Evolutionary conservation across 2,329 filamentous ascomycete species (phyloP).

Genomic region (Arthrobotrys entomopaga): DNA sequence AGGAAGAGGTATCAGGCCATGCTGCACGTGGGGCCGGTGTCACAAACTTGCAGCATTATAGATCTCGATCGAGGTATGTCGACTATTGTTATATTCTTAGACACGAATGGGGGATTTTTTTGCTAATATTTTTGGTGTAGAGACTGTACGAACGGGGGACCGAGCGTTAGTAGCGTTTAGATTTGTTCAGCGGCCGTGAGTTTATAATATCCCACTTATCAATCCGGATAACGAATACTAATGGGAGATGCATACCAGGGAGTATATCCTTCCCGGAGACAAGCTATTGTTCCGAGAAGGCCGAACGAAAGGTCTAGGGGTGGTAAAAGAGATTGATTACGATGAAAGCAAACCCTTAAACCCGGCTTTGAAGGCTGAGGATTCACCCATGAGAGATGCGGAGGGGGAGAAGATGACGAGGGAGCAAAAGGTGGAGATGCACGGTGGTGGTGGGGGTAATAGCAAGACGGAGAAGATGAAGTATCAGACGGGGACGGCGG

Average conservation of each 20-base stretch:
- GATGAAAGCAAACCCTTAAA: slow-evolving; percentile 67
- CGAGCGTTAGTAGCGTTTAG: slow-evolving; percentile 93
- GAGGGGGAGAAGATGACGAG: slow-evolving; percentile 41
- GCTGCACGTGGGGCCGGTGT: slow-evolving; percentile 94
- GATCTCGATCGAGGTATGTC: slow-evolving; percentile 84
- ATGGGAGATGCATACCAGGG: slow-evolving; percentile 61
- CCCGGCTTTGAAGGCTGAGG: slow-evolving; percentile 39
- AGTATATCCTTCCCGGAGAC: slow-evolving; percentile 89
- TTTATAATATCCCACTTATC: slow-evolving; percentile 1
- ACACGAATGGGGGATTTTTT: background rate
- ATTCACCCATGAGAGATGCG: slow-evolving; percentile 11
- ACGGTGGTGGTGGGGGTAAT: slow-evolving; percentile 8
- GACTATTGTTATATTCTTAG: background rate
- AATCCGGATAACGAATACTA: background rate
- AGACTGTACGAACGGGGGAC: slow-evolving; percentile 90
- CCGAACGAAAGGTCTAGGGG: slow-evolving; percentile 91
- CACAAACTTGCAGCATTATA: slow-evolving; percentile 95
- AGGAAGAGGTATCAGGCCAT: slow-evolving; percentile 97
- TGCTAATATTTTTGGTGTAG: slow-evolving; percentile 30
- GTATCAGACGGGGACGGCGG: slow-evolving; percentile 44
- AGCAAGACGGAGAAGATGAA: slow-evolving; percentile 49
- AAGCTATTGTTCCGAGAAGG: slow-evolving; percentile 92
- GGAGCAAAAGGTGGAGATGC: slow-evolving; percentile 45
- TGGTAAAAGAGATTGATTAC: slow-evolving; percentile 91
- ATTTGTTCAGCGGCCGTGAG: slow-evolving; percentile 83